Percentiles rank a stretch among this genome's conserved stretches.
Conservation (phyloP, 371 early-diverging fungal species). For the Mortierella sp. region DNA sequence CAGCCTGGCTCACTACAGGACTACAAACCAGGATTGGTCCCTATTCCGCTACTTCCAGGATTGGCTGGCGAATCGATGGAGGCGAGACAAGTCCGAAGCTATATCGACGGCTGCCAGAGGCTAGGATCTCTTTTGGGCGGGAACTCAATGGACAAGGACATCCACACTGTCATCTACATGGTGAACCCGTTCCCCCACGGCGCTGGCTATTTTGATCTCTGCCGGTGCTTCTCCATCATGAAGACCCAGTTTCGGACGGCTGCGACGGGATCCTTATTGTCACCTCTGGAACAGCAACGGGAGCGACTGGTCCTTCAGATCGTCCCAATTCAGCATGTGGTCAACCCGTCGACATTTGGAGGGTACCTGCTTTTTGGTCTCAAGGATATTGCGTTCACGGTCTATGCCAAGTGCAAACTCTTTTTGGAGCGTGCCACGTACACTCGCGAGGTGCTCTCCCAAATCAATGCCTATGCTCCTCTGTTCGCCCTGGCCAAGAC, state of each 20-base stretch:
- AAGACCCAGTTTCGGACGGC: slow-evolving; percentile 56
- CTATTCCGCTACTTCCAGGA: slow-evolving; percentile 61
- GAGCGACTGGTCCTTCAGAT: slow-evolving; percentile 67
- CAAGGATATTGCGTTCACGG: slow-evolving; percentile 73
- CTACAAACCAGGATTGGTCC: slow-evolving; percentile 65
- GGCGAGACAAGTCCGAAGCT: slow-evolving; percentile 64
- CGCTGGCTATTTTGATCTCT: slow-evolving; percentile 66
- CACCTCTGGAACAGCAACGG: slow-evolving; percentile 49
- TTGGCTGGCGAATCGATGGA: slow-evolving; percentile 51
- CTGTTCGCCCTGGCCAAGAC: slow-evolving; percentile 67
- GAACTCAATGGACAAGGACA: slow-evolving; percentile 19
- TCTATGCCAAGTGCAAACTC: slow-evolving; percentile 68
- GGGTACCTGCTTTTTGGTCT: slow-evolving; percentile 69
- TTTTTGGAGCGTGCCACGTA: slow-evolving; percentile 55
- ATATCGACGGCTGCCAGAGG: slow-evolving; percentile 64
- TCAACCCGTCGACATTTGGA: slow-evolving; percentile 66
- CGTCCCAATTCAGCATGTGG: slow-evolving; percentile 71
- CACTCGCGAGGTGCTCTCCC: slow-evolving; percentile 38
- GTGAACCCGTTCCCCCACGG: slow-evolving; percentile 67
- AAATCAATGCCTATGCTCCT: slow-evolving; percentile 64
- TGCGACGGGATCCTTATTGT: slow-evolving; percentile 32
- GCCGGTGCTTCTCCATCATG: slow-evolving; percentile 67
- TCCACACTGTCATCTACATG: slow-evolving; percentile 70
- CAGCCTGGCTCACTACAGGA: slow-evolving; percentile 62
- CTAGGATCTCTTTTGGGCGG: slow-evolving; percentile 62